Conservation (phyloP, 108 stramenopile species). For the Cyclostephanos tholiformis region DNA sequence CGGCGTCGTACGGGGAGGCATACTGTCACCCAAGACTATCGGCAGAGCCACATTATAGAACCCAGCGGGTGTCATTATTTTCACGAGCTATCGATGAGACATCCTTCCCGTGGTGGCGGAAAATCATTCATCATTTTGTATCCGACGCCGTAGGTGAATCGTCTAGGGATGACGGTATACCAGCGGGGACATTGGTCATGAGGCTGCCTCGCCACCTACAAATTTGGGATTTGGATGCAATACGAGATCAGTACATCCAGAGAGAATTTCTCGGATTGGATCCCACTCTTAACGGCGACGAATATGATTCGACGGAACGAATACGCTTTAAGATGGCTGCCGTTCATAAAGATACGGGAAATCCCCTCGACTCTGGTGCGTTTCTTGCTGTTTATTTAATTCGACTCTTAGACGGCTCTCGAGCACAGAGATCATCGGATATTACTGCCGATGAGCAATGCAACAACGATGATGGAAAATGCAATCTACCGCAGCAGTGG, state of each 20-base stretch:
- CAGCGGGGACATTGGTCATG: conserved; percentile 55
- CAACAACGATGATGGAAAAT: conserved; percentile 2
- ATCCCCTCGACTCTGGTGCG: conserved; percentile 67
- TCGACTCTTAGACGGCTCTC: conserved; percentile 32
- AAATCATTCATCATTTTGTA: conserved; percentile 1
- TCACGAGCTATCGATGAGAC: background rate
- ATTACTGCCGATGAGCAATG: conserved; percentile 3
- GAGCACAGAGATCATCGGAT: background rate
- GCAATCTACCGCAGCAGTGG: conserved; percentile 21
- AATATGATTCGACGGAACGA: background rate
- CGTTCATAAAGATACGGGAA: conserved; percentile 56
- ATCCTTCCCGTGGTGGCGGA: conserved; percentile 12
- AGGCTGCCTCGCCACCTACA: conserved; percentile 70
- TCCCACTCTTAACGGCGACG: conserved; percentile 1
- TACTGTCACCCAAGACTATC: conserved; percentile 49
- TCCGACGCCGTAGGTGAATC: background rate
- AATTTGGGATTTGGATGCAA: conserved; percentile 86
- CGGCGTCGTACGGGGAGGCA: conserved; percentile 19
- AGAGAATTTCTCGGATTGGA: conserved; percentile 52
- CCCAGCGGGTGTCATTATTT: conserved; percentile 31
- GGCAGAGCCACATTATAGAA: conserved; percentile 37
- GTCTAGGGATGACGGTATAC: conserved; percentile 32
- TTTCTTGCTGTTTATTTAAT: conserved; percentile 71
- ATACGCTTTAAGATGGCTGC: conserved; percentile 17
- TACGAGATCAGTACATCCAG: conserved; percentile 63